Conservation (phyloP, 208 protist species). For the Acanthamoeba culbertsoni region DNA sequence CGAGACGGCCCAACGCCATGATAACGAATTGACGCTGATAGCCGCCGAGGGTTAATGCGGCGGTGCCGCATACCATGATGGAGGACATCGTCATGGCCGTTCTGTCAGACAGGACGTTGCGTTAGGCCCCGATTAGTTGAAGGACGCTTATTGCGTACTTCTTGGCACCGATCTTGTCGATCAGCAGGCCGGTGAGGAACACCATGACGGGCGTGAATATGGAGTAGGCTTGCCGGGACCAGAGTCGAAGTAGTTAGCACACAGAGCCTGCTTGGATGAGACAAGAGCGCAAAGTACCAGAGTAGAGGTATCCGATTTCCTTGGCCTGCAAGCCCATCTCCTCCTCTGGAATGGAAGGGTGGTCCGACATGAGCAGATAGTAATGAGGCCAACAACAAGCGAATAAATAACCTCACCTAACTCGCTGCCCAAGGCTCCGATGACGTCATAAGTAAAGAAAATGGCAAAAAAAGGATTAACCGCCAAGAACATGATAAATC, state of each 20-base stretch:
- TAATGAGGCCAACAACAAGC: not conserved
- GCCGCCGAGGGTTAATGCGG: not conserved
- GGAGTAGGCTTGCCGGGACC: not conserved
- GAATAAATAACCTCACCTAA: not conserved
- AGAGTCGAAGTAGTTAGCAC: not conserved
- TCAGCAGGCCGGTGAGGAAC: conserved; percentile 13
- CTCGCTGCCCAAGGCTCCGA: conserved; percentile 22
- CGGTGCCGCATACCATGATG: conserved; percentile 11
- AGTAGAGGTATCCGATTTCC: conserved; percentile 36
- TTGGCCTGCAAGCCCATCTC: conserved; percentile 17
- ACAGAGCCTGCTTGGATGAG: not conserved
- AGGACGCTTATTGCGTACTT: not conserved
- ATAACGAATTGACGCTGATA: not conserved
- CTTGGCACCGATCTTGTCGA: conserved; percentile 26
- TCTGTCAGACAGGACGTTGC: not conserved
- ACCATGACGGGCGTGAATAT: conserved; percentile 50
- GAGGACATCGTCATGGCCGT: conserved; percentile 14
- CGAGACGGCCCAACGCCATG: not conserved
- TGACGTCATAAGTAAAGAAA: conserved; percentile 48
- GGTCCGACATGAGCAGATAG: not conserved
- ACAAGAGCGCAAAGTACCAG: not conserved
- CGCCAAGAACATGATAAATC: not conserved
- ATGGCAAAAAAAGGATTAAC: conserved; percentile 48
- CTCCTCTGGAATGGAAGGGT: not conserved
- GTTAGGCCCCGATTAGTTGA: not conserved